Evolutionary conservation across 352 stramenopile species (phyloP), one percentile per base, ranked within the genome.

Genomic region (Albugo laibachii): DNA sequence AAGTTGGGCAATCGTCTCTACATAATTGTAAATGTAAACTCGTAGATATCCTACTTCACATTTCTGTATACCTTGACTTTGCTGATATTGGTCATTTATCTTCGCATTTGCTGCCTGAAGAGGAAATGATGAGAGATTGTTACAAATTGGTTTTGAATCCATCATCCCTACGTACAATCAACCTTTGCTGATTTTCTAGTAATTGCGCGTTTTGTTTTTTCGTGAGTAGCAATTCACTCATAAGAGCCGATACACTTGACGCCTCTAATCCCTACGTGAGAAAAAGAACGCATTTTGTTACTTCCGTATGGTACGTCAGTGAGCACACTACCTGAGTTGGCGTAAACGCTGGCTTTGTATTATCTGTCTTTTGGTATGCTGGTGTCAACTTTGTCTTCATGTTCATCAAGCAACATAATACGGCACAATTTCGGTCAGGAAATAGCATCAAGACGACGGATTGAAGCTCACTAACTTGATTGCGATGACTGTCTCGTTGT

Each of bases 191-290:
- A 50, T 80, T 65, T 53, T 74, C 55, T 48, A 62, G 53, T 16
- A 74, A 63, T 50, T 80, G 68, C 46, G 59, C 48, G 59, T 83
- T 86, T 36, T 79, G 63, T 48, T 84, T 65, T 40, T 69, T 70
- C 48, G 75, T 84, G 35, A 56, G 54, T 43, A 82, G 54, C 27
- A 87, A 52, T 49, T 87, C 72, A 48, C 83, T 72, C 75, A 87
- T 87, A 53, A 84, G 72, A 35, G 84, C 71, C 11, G 66, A 72
- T 31, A 87, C 75, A 1, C 68, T 65, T 41, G 84, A 66, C 24
- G 68, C 42, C 14, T 8, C n/a, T 45, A 27, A 16, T 16, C 27
- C n/a, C 49, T 18, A 20, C 14, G 15, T 36, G 13, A 36, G 19
- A 13, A 1, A 31, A 13, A 2, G 13, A 24, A 37, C 4, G 13